A percentile compares a stretch with the other conserved stretches of the same genome.
Evolutionary conservation across 2,329 filamentous ascomycete genomes (phyloP).

Genomic region (Xylaria sp.): DNA sequence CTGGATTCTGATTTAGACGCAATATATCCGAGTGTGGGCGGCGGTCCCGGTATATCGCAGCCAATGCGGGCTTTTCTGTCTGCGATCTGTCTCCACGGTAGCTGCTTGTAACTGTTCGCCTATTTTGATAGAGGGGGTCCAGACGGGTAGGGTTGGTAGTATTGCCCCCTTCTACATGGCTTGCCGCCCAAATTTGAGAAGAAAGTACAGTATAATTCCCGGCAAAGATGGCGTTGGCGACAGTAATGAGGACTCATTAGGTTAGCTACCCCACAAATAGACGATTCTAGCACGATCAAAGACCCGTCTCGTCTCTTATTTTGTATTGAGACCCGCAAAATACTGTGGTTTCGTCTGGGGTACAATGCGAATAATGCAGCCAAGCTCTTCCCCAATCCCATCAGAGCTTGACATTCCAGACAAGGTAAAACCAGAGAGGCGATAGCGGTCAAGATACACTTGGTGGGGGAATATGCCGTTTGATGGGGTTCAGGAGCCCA

Average conservation of each 20-base stretch:
- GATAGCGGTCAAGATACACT: conserved; percentile 9
- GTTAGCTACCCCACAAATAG: background rate
- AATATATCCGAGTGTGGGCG: conserved; percentile 1
- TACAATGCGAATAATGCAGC: conserved; percentile 9
- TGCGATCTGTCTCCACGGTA: conserved; percentile 22
- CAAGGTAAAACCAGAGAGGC: conserved; percentile 17
- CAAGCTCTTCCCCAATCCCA: conserved; percentile 21
- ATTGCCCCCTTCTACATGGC: background rate
- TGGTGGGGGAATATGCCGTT: conserved; percentile 1
- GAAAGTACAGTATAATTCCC: background rate
- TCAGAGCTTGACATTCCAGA: conserved; percentile 9
- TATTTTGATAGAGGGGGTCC: background rate
- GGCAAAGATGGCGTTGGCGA: background rate
- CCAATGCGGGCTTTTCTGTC: conserved; percentile 22
- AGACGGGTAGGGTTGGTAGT: background rate
- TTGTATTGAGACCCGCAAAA: background rate
- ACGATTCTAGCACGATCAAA: background rate
- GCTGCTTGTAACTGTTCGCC: background rate
- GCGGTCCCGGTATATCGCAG: conserved; percentile 15
- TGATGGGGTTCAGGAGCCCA: conserved; percentile 29
- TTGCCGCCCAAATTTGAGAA: background rate
- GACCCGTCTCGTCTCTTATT: background rate
- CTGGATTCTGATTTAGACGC: conserved; percentile 19
- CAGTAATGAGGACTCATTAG: background rate
- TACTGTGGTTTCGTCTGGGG: background rate